phyloP scores from a whole-genome alignment of 345 rosid species.

The Hypericum perforatum region DNA sequence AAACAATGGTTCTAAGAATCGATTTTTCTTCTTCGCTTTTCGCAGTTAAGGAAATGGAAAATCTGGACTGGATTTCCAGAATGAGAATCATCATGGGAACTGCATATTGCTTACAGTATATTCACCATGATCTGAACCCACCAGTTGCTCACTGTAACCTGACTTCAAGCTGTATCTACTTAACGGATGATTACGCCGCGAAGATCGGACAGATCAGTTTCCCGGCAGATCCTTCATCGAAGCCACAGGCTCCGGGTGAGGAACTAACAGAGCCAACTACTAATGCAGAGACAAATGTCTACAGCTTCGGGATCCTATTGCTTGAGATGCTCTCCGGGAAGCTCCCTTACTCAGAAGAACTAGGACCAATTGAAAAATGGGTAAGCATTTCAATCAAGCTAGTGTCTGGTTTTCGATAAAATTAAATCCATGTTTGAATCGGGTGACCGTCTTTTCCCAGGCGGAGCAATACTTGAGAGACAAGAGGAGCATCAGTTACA shows the following conservation, averaged over 20 bases:
- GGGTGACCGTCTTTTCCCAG: slow-evolving; percentile 21
- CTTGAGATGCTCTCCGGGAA: slow-evolving; percentile 87
- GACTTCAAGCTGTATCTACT: slow-evolving; percentile 32
- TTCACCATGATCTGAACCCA: slow-evolving; percentile 84
- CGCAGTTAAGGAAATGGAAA: slow-evolving; percentile 75
- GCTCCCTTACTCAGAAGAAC: slow-evolving; percentile 55
- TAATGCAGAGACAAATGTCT: slow-evolving; percentile 54
- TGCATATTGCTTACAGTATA: slow-evolving; percentile 83
- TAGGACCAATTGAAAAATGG: slow-evolving; percentile 64
- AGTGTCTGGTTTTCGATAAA: neutral
- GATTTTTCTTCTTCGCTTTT: neutral
- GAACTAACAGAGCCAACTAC: slow-evolving; percentile 31
- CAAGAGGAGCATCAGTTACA: slow-evolving; percentile 27
- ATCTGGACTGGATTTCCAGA: slow-evolving; percentile 86
- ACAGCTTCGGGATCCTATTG: slow-evolving; percentile 62
- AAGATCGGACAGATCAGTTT: slow-evolving; percentile 61
- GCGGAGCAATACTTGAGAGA: slow-evolving; percentile 53
- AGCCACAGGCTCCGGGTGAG: slow-evolving; percentile 27
- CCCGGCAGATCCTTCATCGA: slow-evolving; percentile 17
- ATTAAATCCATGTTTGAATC: neutral
- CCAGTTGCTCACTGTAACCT: slow-evolving; percentile 48
- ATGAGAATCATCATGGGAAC: slow-evolving; percentile 77
- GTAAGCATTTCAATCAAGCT: slow-evolving; percentile 28
- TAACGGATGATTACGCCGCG: slow-evolving; percentile 91
- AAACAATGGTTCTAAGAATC: slow-evolving; percentile 4